These are phyloP conservation scores for Diaporthe nobilis DNA, from an alignment of 2,329 filamentous ascomycete species.

Conservation along the genomic window DNA sequence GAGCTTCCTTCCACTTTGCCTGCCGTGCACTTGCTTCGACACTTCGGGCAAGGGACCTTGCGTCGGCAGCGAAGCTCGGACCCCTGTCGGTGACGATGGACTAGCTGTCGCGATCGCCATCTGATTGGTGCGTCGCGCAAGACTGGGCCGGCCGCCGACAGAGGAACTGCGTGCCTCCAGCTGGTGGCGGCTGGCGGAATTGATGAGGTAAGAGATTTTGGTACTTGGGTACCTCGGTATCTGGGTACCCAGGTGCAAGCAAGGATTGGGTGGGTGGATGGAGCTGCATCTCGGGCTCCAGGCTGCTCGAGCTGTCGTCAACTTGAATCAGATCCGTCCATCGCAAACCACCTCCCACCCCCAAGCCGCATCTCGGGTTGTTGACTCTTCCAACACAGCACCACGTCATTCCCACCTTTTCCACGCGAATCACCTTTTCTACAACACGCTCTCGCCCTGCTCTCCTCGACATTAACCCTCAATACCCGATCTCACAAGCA, in stretches of 20 bases:
- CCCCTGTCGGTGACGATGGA: conserved; percentile 21
- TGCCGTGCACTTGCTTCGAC: conserved; percentile 17
- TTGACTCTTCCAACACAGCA: conserved; percentile 27
- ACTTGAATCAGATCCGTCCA: conserved; percentile 40
- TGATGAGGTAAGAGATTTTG: background rate
- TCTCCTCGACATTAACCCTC: background rate
- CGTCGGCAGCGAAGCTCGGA: conserved; percentile 2
- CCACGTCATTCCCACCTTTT: background rate
- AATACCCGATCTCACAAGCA: conserved; percentile 43
- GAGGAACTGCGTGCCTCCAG: fast-evolving
- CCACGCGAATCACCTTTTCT: background rate
- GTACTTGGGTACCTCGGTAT: background rate
- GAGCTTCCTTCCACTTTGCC: conserved; percentile 27
- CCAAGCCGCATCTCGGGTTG: conserved; percentile 22
- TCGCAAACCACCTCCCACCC: conserved; percentile 36
- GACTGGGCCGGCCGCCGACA: background rate
- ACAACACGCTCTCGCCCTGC: background rate
- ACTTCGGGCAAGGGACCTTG: conserved; percentile 20
- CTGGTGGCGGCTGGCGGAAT: background rate
- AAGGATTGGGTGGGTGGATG: conserved; percentile 11
- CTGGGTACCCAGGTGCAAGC: background rate
- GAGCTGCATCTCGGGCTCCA: conserved; percentile 37
- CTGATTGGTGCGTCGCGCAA: background rate
- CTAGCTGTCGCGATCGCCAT: conserved; percentile 25
- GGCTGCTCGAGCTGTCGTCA: conserved; percentile 51